Percentiles rank a stretch among this genome's conserved stretches.
Conservation (phyloP, 768 basidiomycete genomes). For the Amyloporia xantha region DNA sequence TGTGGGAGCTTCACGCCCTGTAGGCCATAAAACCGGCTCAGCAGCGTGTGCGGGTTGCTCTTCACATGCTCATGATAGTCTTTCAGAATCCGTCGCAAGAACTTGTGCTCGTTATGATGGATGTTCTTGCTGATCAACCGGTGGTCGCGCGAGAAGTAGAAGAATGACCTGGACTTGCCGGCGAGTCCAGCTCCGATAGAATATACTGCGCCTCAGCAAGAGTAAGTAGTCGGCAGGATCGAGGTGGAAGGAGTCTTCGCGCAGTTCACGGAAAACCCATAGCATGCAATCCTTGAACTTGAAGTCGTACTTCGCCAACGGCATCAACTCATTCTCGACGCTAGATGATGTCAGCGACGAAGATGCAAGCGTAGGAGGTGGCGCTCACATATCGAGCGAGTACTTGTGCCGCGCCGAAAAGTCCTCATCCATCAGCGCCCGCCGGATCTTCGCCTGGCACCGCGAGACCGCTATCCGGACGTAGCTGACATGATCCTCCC, state of each 20-base stretch:
- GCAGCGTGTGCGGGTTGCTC: constrained; percentile 85
- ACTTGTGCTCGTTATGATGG: constrained; percentile 89
- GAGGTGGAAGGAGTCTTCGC: constrained; percentile 90
- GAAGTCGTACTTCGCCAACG: constrained; percentile 97
- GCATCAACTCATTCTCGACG: constrained; percentile 95
- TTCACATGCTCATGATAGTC: constrained; percentile 82
- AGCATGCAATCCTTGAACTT: constrained; percentile 99
- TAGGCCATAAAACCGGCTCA: constrained; percentile 93
- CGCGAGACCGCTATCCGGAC: constrained; percentile 93
- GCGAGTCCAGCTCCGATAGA: constrained; percentile 93
- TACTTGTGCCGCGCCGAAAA: constrained; percentile 88
- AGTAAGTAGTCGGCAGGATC: constrained; percentile 97
- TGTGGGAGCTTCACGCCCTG: constrained; percentile 95
- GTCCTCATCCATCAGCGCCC: constrained; percentile 79
- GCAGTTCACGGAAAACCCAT: constrained; percentile 92
- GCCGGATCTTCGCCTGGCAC: constrained; percentile 92
- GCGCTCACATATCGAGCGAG: constrained; percentile 91
- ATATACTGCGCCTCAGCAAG: constrained; percentile 95
- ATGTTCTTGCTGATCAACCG: constrained; percentile 99
- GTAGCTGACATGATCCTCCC: constrained; percentile 98
- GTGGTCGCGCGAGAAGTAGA: constrained; percentile 98
- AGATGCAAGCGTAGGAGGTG: not conserved
- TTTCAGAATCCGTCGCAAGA: constrained; percentile 76
- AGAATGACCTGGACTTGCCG: constrained; percentile 99
- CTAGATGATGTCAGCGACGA: constrained; percentile 31